phyloP scores from a whole-genome alignment of 768 basidiomycete genomes.

The Pseudohyphozyma bogoriensis region DNA sequence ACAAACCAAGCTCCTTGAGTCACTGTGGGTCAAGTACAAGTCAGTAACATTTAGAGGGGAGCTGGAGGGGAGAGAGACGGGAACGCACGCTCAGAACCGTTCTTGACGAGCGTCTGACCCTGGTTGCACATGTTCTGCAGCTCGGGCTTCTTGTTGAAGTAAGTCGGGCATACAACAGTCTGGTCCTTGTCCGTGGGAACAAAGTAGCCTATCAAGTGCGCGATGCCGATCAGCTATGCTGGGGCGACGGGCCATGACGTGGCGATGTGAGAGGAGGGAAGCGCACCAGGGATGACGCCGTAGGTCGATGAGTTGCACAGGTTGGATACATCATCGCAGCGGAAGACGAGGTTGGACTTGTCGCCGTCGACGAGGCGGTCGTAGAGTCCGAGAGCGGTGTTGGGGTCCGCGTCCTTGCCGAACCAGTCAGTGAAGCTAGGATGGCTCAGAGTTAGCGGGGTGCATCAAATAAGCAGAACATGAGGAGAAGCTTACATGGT shows the following conservation, averaged over 20 bases:
- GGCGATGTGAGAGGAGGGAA: neutral
- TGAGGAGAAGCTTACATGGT: constrained; percentile 8
- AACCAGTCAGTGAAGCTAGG: constrained; percentile 25
- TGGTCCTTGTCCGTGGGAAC: neutral
- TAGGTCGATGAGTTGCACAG: constrained; percentile 6
- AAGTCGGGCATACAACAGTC: constrained; percentile 26
- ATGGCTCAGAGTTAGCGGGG: neutral
- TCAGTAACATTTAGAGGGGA: neutral
- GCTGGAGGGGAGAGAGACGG: neutral
- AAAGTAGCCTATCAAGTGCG: too few relatives aligned
- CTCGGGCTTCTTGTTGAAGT: constrained; percentile 19
- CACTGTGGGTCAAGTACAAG: constrained; percentile 1
- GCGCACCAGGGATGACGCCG: constrained; percentile 27
- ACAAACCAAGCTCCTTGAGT: constrained; percentile 26
- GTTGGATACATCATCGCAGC: constrained; percentile 20
- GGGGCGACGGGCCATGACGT: neutral
- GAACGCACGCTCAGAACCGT: constrained; percentile 24
- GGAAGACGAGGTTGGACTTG: constrained; percentile 21
- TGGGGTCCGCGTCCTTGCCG: constrained; percentile 16
- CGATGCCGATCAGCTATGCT: too few relatives aligned
- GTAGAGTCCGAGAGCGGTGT: constrained; percentile 19
- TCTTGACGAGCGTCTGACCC: constrained; percentile 12
- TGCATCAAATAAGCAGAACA: neutral
- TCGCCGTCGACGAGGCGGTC: constrained; percentile 26
- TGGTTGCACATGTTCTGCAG: constrained; percentile 18